These are phyloP conservation scores for Pterocarpus santalinus DNA, from an alignment of 306 rosid species.

Conservation along the genomic window DNA sequence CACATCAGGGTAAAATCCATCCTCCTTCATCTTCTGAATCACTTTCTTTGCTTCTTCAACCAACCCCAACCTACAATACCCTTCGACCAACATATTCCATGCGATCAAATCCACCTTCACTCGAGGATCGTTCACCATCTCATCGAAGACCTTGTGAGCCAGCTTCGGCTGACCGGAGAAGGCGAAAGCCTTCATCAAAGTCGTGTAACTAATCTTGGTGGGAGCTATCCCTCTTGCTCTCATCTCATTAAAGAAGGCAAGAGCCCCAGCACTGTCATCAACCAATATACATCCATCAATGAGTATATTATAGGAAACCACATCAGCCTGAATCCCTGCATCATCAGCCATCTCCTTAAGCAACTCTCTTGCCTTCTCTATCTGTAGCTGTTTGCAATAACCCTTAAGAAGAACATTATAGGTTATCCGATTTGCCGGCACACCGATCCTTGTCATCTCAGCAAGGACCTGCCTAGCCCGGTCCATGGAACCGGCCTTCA, in stretches of 20 bases:
- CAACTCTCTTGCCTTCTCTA: slow-evolving; percentile 77
- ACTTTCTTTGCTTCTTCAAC: slow-evolving; percentile 83
- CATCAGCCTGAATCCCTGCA: slow-evolving; percentile 85
- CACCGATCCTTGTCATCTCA: slow-evolving; percentile 84
- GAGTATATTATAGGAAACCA: slow-evolving; percentile 84
- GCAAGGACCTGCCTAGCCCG: slow-evolving; percentile 89
- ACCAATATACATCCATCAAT: slow-evolving; percentile 91
- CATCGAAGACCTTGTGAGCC: slow-evolving; percentile 89
- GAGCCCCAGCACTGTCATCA: slow-evolving; percentile 93
- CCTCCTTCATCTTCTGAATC: slow-evolving; percentile 82
- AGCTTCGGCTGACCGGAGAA: slow-evolving; percentile 91
- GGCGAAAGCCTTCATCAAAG: slow-evolving; percentile 95
- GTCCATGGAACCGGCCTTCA: slow-evolving; percentile 83
- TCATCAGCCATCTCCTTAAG: slow-evolving; percentile 83
- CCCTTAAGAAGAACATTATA: slow-evolving; percentile 93
- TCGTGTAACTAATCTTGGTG: slow-evolving; percentile 94
- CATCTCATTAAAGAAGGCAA: slow-evolving; percentile 91
- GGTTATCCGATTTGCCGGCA: slow-evolving; percentile 81
- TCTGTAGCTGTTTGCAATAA: slow-evolving; percentile 81
- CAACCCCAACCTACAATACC: slow-evolving; percentile 85
- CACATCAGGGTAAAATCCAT: slow-evolving; percentile 77
- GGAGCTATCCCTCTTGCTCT: slow-evolving; percentile 89
- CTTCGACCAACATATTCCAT: slow-evolving; percentile 98
- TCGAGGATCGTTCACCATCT: slow-evolving; percentile 81
- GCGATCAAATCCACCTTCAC: slow-evolving; percentile 86